A percentile compares a stretch with the other conserved stretches of the same genome.
Evolutionary conservation across 169 alveolate genomes (phyloP).

Genomic region (Pseudocohnilembus persalinus): DNA sequence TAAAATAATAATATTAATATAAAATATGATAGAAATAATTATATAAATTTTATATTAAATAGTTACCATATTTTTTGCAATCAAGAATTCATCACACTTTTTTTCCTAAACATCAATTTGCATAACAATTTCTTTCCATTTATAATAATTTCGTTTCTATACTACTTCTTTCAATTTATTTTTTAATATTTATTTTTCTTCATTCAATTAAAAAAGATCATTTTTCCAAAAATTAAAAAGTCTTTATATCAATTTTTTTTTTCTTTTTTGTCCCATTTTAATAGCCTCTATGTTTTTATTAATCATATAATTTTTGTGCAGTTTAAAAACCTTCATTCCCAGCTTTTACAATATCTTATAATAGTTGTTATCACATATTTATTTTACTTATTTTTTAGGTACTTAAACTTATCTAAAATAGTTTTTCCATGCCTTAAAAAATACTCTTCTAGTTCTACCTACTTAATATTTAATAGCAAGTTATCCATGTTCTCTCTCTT

Average conservation of each 20-base stretch:
- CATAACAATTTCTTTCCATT: background rate
- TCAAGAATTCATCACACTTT: background rate
- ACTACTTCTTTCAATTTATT: background rate
- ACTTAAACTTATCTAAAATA: background rate
- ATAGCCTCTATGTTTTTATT: background rate
- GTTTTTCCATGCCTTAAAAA: background rate
- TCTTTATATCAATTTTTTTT: background rate
- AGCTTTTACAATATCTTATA: background rate
- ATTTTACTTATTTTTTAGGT: background rate
- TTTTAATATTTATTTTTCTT: too few relatives aligned
- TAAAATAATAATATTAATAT: too few relatives aligned
- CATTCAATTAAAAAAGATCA: background rate
- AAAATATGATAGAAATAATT: too few relatives aligned
- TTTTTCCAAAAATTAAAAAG: background rate
- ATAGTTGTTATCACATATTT: background rate
- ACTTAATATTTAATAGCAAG: background rate
- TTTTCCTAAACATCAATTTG: background rate
- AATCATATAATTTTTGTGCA: background rate
- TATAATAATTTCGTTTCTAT: background rate
- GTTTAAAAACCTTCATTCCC: background rate
- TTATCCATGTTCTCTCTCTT: background rate
- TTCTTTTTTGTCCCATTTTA: background rate
- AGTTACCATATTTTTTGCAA: background rate
- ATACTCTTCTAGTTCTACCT: background rate
- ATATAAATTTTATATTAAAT: too few relatives aligned